Percentiles rank a stretch among this genome's conserved stretches.
These are phyloP conservation scores for Penicillium samsonianum DNA, from an alignment of 495 filamentous ascomycete genomes.

Conservation along the genomic window DNA sequence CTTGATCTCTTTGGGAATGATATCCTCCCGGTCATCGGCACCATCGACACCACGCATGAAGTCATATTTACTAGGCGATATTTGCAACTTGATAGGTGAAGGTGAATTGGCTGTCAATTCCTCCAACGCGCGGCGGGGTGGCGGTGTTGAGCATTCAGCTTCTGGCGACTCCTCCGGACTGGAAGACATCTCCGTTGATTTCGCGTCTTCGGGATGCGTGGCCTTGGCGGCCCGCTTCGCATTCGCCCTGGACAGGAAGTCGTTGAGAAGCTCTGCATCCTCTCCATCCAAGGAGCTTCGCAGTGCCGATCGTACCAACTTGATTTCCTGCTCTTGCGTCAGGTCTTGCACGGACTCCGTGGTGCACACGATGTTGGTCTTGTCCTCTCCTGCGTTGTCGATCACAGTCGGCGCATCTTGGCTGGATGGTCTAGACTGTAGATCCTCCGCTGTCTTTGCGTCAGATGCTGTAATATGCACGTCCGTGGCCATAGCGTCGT, in stretches of 20 bases:
- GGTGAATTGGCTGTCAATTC: conserved; percentile 58
- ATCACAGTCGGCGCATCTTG: conserved; percentile 8
- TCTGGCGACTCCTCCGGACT: conserved; percentile 27
- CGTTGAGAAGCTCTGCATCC: conserved; percentile 60
- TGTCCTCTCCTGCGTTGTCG: conserved; percentile 10
- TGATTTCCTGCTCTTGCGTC: conserved; percentile 39
- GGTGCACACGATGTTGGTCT: conserved; percentile 8
- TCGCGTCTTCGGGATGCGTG: conserved; percentile 27
- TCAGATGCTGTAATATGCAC: conserved; percentile 8
- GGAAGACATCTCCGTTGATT: conserved; percentile 19
- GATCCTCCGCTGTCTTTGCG: conserved; percentile 17
- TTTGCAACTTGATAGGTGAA: conserved; percentile 44
- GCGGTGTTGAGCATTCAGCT: conserved; percentile 37
- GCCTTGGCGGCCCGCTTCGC: conserved; percentile 59
- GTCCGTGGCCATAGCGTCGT: conserved; percentile 15
- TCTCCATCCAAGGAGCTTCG: conserved; percentile 52
- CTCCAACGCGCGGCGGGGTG: conserved; percentile 51
- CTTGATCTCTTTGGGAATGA: conserved; percentile 22
- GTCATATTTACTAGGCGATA: conserved; percentile 35
- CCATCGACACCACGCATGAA: conserved; percentile 7
- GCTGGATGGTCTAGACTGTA: conserved; percentile 7
- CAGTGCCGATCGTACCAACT: conserved; percentile 43
- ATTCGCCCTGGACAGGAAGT: conserved; percentile 61
- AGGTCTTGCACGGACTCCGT: conserved; percentile 27
- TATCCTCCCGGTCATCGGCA: conserved; percentile 19